A percentile compares a stretch with the other conserved stretches of the same genome.
Evolutionary conservation across 805 yeast genomes (phyloP).

Genomic region (Yarrowia sp.): DNA sequence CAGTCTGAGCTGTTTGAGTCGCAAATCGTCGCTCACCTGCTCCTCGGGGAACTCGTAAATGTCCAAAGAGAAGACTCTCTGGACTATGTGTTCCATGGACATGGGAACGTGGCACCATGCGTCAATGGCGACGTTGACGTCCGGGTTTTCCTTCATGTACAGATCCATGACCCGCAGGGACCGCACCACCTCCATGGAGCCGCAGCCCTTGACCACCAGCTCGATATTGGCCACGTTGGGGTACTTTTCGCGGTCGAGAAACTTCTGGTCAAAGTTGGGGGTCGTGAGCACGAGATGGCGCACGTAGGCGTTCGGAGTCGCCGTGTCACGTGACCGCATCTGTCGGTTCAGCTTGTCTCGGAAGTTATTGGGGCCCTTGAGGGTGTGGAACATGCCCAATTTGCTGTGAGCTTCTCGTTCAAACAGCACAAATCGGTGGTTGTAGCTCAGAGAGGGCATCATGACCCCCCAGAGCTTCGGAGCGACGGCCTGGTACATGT

Average conservation of each 20-base stretch:
- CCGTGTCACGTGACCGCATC: slow-evolving; percentile 20
- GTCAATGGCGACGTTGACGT: slow-evolving; percentile 20
- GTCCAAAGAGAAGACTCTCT: slow-evolving; percentile 28
- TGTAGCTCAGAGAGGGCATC: slow-evolving; percentile 37
- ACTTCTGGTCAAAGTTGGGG: slow-evolving; percentile 31
- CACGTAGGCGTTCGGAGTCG: neutral
- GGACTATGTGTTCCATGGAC: slow-evolving; percentile 25
- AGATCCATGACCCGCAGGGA: slow-evolving; percentile 10
- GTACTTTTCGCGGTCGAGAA: slow-evolving; percentile 18
- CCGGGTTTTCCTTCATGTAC: slow-evolving; percentile 28
- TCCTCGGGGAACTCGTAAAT: slow-evolving; percentile 34
- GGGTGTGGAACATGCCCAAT: slow-evolving; percentile 9
- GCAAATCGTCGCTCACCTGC: neutral
- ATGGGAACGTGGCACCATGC: slow-evolving; percentile 34
- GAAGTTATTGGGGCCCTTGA: slow-evolving; percentile 23
- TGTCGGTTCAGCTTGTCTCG: slow-evolving; percentile 23
- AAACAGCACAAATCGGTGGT: slow-evolving; percentile 32
- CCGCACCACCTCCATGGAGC: slow-evolving; percentile 32
- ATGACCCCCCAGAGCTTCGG: slow-evolving; percentile 33
- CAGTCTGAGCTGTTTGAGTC: slow-evolving; percentile 8
- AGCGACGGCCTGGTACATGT: slow-evolving; percentile 12
- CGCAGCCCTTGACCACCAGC: slow-evolving; percentile 31
- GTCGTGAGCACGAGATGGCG: slow-evolving; percentile 12
- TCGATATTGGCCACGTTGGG: slow-evolving; percentile 19
- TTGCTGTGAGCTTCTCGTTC: slow-evolving; percentile 12